Conservation (phyloP, 805 yeast genomes). For the Deakozyma indianensis region DNA sequence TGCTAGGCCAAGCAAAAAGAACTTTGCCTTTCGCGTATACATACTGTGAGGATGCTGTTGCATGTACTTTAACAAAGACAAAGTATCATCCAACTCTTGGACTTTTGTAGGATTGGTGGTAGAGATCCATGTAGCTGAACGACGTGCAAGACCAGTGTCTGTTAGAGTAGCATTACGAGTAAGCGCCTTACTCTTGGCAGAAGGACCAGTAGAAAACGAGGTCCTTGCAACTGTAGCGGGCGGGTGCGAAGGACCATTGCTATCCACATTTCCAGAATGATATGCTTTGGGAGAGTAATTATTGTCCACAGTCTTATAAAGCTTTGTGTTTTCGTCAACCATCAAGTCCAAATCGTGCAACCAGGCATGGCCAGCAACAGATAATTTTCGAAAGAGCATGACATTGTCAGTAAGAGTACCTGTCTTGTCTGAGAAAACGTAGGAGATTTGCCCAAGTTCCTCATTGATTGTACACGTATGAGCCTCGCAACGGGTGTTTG, state of each 20-base stretch:
- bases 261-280: neutral
- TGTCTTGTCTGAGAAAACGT: constrained; percentile 89
- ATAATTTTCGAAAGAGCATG: constrained; percentile 82
- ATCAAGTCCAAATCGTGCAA: constrained; percentile 53
- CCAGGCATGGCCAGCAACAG: constrained; percentile 86
- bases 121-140: constrained; percentile 28
- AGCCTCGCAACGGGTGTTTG: constrained; percentile 87
- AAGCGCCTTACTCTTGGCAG: neutral
- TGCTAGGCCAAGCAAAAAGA: constrained; percentile 70
- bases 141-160: neutral
- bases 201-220: neutral
- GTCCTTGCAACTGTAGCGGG: neutral
- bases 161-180: neutral
- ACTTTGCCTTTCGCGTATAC: constrained; percentile 59
- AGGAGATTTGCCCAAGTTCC: constrained; percentile 93
- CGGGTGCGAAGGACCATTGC: too few relatives aligned
- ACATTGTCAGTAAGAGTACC: constrained; percentile 92
- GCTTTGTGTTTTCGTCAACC: constrained; percentile 12
- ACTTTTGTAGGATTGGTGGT: constrained; percentile 32
- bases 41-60: constrained; percentile 56
- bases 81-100: constrained; percentile 37
- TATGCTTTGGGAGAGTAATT: neutral
- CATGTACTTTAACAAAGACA: constrained; percentile 52
- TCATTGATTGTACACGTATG: constrained; percentile 91
- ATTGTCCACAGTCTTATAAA: neutral